Evolutionary conservation across 1,139 yeast genomes (phyloP).

Genomic region (Protomyces gravidus): DNA sequence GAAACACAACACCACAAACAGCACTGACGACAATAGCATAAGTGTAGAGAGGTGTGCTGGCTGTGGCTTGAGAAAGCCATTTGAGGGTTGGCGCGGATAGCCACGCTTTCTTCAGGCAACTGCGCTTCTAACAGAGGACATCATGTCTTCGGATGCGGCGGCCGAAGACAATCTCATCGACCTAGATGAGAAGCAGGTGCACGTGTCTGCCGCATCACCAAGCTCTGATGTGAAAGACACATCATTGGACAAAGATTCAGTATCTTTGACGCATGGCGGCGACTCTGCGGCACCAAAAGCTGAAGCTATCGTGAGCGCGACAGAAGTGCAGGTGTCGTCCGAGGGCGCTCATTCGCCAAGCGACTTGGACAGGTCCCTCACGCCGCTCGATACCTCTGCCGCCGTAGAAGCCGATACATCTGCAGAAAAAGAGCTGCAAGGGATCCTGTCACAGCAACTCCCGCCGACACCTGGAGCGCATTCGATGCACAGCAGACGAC

Average conservation of each 20-base stretch:
- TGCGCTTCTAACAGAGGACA: too few relatives aligned
- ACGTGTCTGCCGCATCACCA: too few relatives aligned
- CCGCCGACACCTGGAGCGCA: slow-evolving; percentile 19
- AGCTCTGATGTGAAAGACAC: too few relatives aligned
- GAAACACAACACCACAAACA: too few relatives aligned
- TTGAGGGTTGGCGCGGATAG: too few relatives aligned
- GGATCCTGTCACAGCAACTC: slow-evolving; percentile 19
- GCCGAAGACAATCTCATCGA: neutral
- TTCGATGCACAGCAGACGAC: slow-evolving; percentile 11
- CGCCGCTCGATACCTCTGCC: neutral
- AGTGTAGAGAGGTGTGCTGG: too few relatives aligned
- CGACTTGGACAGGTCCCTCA: slow-evolving; percentile 5
- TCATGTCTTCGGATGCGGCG: neutral
- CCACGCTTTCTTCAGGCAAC: too few relatives aligned
- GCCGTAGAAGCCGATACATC: neutral
- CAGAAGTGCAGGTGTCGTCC: slow-evolving; percentile 11
- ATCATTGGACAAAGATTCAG: too few relatives aligned
- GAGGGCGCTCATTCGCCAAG: slow-evolving; percentile 22
- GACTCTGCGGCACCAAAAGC: slow-evolving; percentile 2
- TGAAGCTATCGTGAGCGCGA: slow-evolving; percentile 11
- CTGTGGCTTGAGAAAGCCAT: too few relatives aligned
- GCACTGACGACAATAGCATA: too few relatives aligned
- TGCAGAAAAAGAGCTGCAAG: slow-evolving; percentile 6
- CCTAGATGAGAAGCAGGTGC: neutral
- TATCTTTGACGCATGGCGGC: neutral